Conservation (phyloP, 2,329 filamentous ascomycete species). For the Aspergillus brunneoviolaceus region DNA sequence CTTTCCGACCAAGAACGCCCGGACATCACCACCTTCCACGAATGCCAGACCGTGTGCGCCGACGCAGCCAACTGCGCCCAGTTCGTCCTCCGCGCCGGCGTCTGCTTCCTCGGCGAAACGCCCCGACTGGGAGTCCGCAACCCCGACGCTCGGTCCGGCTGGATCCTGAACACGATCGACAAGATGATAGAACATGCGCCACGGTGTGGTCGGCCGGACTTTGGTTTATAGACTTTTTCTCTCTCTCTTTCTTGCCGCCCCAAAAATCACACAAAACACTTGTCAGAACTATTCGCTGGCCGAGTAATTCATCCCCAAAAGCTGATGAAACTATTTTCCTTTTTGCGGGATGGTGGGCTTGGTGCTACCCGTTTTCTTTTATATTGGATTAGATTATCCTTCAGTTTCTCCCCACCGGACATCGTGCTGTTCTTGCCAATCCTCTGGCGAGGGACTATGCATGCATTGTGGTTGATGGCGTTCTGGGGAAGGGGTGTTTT, state of each 20-base stretch:
- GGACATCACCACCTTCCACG: constrained; percentile 27
- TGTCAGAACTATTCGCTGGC: background rate
- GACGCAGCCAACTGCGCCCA: constrained; percentile 29
- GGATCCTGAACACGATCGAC: constrained; percentile 32
- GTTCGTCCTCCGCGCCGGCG: constrained; percentile 30
- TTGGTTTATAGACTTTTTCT: constrained; percentile 19
- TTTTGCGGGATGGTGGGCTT: background rate
- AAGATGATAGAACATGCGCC: constrained; percentile 29
- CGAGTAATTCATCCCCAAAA: background rate
- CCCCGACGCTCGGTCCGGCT: constrained; percentile 30
- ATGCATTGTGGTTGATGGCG: background rate
- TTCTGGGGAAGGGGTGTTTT: background rate
- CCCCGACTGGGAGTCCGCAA: constrained; percentile 32
- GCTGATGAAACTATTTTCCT: constrained; percentile 1
- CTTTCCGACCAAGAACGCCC: constrained; percentile 33
- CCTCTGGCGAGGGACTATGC: background rate
- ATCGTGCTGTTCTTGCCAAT: background rate
- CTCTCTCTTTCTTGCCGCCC: no score
- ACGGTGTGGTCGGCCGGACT: constrained; percentile 28
- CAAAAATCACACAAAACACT: no score
- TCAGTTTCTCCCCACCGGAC: background rate
- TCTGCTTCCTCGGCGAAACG: constrained; percentile 31
- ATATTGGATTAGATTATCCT: background rate
- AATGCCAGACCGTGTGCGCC: constrained; percentile 33
- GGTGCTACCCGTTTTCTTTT: background rate